phyloP scores from a whole-genome alignment of 306 rosid genomes.

The Sicyos edulis region DNA sequence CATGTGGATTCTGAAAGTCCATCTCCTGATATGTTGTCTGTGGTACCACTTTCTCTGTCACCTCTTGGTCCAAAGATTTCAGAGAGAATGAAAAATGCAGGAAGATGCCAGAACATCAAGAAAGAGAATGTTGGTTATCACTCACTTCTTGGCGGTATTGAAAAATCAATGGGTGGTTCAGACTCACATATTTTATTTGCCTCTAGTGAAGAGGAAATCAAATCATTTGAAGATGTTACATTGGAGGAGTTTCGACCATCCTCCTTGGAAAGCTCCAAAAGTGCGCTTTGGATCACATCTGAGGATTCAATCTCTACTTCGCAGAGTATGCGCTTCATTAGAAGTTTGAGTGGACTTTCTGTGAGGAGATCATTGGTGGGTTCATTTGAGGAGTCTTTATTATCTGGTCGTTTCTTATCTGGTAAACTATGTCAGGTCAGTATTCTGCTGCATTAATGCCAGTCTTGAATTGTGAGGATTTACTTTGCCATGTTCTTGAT shows the following conservation, averaged over 20 bases:
- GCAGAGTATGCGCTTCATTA: conserved; percentile 44
- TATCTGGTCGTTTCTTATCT: conserved; percentile 79
- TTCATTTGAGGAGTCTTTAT: conserved; percentile 93
- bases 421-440: conserved; percentile 71
- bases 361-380: conserved; percentile 93
- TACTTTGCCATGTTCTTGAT: background rate
- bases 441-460: background rate
- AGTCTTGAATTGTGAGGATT: background rate
- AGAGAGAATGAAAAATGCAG: conserved; percentile 51
- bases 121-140: conserved; percentile 39
- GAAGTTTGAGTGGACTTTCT: conserved; percentile 80
- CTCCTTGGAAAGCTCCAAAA: conserved; percentile 36
- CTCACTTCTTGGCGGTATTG: conserved; percentile 29
- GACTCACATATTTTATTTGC: conserved; percentile 29
- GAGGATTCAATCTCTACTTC: conserved; percentile 43
- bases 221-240: conserved; percentile 54
- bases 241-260: conserved; percentile 53
- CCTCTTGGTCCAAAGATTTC: conserved; percentile 86
- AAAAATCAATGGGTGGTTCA: conserved; percentile 37
- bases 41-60: conserved; percentile 61
- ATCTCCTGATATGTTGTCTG: conserved; percentile 37
- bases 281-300: conserved; percentile 35
- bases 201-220: conserved; percentile 39
- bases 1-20: conserved; percentile 32
- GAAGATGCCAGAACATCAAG: conserved; percentile 31